Base-by-base conservation (phyloP, 495 filamentous ascomycete genomes). In the Penicillium maclennaniae region DNA sequence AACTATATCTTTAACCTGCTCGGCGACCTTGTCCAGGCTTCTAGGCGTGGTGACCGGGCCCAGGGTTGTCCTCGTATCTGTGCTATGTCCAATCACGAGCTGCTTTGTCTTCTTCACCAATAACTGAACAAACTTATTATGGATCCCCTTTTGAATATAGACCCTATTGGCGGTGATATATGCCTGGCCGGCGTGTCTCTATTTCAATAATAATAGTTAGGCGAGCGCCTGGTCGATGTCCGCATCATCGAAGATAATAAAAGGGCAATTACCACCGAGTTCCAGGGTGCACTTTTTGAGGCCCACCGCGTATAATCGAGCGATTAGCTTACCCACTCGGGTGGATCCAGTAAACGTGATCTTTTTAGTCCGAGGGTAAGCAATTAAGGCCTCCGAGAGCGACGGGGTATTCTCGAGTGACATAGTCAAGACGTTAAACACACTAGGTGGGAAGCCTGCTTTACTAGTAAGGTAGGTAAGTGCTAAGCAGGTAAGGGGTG, bases 171-270 rank as follows among this genome's bases (percentile, higher is more conserved):
- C 80, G 6, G 79, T 78, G 19, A 84, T 78, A 59, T 83, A 87
- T 0, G 80, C 80, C 61, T 86, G 82, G 8, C 82, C 82, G 0
- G 73, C 70, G 50, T 72, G 72, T 19, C 79, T 71, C 67, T 79
- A 83, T 87, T 81, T n/a, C 86, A 85, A 63, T n/a, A n/a, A n/a
- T n/a, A n/a, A n/a, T n/a, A n/a, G n/a, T n/a, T n/a, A n/a, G n/a
- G n/a, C n/a, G n/a, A n/a, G n/a, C n/a, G n/a, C n/a, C n/a, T n/a
- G n/a, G n/a, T n/a, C n/a, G n/a, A n/a, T n/a, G n/a, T n/a, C n/a
- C n/a, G n/a, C n/a, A n/a, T 90, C 87, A 45, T 87, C 82, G 58
- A 90, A 89, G 7, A 89, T 79, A 41, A 89, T 72, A 67, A 87
- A 87, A 0, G 86, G 87, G 40, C 85, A 87, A 63, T 90, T 89